Conservation (phyloP, 2,329 filamentous ascomycete species). For the Pseudocercospora musae region DNA sequence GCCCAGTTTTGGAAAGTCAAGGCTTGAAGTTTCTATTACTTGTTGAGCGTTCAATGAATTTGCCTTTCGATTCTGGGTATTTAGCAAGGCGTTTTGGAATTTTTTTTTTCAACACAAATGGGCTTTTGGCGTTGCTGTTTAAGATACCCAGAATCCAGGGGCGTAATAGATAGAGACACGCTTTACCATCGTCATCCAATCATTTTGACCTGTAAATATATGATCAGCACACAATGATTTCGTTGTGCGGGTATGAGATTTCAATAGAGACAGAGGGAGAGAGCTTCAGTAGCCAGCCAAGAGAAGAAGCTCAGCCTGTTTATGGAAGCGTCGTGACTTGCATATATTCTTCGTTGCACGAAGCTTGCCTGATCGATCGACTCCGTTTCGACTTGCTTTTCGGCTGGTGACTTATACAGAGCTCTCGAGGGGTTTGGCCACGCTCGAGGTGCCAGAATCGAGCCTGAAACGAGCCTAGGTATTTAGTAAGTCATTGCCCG, state of each 20-base stretch:
- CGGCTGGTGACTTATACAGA: too few relatives aligned
- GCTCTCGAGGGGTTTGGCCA: too few relatives aligned
- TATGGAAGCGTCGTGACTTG: too few relatives aligned
- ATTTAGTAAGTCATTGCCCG: too few relatives aligned
- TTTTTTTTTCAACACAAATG: neutral
- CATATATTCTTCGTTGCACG: too few relatives aligned
- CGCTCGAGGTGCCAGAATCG: too few relatives aligned
- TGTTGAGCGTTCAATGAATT: neutral
- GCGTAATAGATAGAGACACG: neutral
- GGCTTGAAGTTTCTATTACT: neutral
- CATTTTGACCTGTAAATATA: neutral
- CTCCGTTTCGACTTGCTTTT: too few relatives aligned
- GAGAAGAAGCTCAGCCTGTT: neutral
- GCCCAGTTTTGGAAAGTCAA: slow-evolving; percentile 19
- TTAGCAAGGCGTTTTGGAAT: neutral
- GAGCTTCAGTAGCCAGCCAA: neutral
- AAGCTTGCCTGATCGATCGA: too few relatives aligned
- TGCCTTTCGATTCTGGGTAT: neutral
- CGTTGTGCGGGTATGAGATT: neutral
- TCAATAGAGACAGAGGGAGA: neutral
- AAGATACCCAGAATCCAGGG: neutral
- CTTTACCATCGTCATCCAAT: neutral
- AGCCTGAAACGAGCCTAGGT: too few relatives aligned
- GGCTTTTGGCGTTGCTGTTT: neutral
- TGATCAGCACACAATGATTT: neutral